These are phyloP conservation scores for Cryphonectria japonica DNA, from an alignment of 2,329 filamentous ascomycete species.

Conservation along the genomic window DNA sequence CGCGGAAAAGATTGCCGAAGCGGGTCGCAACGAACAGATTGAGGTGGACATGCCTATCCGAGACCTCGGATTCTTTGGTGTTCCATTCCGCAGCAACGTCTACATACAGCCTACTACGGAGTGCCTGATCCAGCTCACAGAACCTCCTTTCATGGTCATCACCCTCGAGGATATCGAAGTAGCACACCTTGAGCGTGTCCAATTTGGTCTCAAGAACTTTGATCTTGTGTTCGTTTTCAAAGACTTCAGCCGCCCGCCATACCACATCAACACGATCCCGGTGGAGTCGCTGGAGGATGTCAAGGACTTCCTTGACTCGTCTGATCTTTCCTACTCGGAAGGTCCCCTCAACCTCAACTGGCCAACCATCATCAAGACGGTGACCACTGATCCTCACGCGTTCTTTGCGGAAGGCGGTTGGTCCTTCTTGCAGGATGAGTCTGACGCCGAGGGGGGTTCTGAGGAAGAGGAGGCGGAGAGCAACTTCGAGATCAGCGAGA, in stretches of 20 bases:
- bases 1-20: conserved; percentile 96
- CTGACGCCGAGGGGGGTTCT: conserved; percentile 78
- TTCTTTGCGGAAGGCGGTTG: conserved; percentile 97
- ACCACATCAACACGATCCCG: conserved; percentile 97
- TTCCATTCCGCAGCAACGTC: conserved; percentile 93
- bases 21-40: conserved; percentile 85
- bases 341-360: conserved; percentile 97
- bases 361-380: conserved; percentile 99
- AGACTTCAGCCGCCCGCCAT: conserved; percentile 87
- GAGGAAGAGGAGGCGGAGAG: conserved; percentile 87
- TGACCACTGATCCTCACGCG: conserved; percentile 87
- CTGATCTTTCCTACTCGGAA: conserved; percentile 92
- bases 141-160: conserved; percentile 94
- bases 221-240: conserved; percentile 99
- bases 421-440: conserved; percentile 87
- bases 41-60: conserved; percentile 97
- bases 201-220: conserved; percentile 98
- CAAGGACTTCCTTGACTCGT: conserved; percentile 96
- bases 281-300: conserved; percentile 93
- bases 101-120: conserved; percentile 96
- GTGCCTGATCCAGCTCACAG: conserved; percentile 93
- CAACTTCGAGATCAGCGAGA: conserved; percentile 88
- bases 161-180: conserved; percentile 96
- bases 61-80: conserved; percentile 94
- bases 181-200: conserved; percentile 91